Base-by-base conservation (phyloP, 148 eudicot genomes). In the Cornus florida region DNA sequence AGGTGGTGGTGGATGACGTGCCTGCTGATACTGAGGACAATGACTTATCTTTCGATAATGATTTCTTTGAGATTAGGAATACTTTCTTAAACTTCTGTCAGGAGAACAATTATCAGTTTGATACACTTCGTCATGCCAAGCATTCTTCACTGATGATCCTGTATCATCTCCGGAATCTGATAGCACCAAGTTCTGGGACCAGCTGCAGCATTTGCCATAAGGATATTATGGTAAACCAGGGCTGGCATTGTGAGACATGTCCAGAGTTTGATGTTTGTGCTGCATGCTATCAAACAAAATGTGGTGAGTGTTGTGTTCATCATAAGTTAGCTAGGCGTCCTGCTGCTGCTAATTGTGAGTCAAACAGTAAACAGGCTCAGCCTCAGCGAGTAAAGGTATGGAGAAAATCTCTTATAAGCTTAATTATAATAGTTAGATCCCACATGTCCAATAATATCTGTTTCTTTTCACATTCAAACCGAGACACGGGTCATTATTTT, bases 91-190 rank as follows among this genome's bases (percentile, higher is more conserved):
- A 87, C 83, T 91, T 90, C 77, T 95, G 97, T 82, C 89, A 88
- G 83, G 86, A 82, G 67, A 93, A 90, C 67, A 88, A 90, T 83
- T 95, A 90, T 71, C 93, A 91, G 79, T 95, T 95, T 79, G 94
- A 91, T 77, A 76, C 94, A 7, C 94, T 89, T 80, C 93, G 93
- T 3, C 94, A 91, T 79, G 98, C 97, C 50, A 95, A 93, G 88
- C 93, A 95, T 82, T 90, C 97, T 6, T 93, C 98, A 65, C 84
- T 90, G 94, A 95, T 93, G 98, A 93, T 59, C 89, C n/a, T n/a
- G n/a, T n/a, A n/a, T n/a, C n/a, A n/a, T n/a, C n/a, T n/a, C n/a
- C n/a, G n/a, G n/a, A n/a, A n/a, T n/a, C n/a, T n/a, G n/a, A n/a
- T n/a, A n/a, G n/a, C n/a, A n/a, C n/a, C n/a, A n/a, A n/a, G n/a